A percentile compares a stretch with the other conserved stretches of the same genome.
These are phyloP conservation scores for Brassica juncea DNA, from an alignment of 345 rosid species.

Conservation along the genomic window DNA sequence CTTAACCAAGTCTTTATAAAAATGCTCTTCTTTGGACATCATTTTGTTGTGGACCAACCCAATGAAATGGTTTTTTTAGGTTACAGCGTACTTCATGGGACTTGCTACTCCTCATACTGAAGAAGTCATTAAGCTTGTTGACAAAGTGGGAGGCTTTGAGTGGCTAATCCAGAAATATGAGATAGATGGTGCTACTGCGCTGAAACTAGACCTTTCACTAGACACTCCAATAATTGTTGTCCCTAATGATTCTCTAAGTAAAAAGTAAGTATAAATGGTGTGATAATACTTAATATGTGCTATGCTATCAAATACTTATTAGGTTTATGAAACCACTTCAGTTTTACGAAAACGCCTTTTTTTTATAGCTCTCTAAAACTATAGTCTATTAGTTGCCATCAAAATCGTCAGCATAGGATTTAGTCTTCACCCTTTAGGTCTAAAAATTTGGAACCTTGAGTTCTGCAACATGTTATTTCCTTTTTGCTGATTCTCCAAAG, in stretches of 20 bases:
- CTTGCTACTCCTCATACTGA: constrained; percentile 92
- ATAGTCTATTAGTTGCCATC: constrained; percentile 16
- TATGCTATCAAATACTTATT: constrained; percentile 1
- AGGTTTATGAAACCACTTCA: constrained; percentile 19
- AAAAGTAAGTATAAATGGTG: constrained; percentile 61
- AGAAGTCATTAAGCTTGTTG: constrained; percentile 94
- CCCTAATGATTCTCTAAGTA: constrained; percentile 82
- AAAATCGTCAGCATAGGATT: background rate
- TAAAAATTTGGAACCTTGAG: constrained; percentile 7
- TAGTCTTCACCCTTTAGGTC: constrained; percentile 3
- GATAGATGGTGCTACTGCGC: constrained; percentile 91
- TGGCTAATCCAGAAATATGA: constrained; percentile 95
- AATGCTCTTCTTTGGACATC: constrained; percentile 17
- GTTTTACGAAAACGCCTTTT: background rate
- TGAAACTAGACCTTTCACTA: constrained; percentile 91
- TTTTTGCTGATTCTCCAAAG: constrained; percentile 11
- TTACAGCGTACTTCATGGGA: constrained; percentile 89
- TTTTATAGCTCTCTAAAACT: constrained; percentile 11
- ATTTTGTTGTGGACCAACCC: constrained; percentile 26
- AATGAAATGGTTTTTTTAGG: constrained; percentile 50
- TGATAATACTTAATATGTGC: constrained; percentile 11
- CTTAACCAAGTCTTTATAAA: constrained; percentile 1
- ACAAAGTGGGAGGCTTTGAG: constrained; percentile 98
- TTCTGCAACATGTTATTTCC: constrained; percentile 10
- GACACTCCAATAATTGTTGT: constrained; percentile 92